phyloP scores from a whole-genome alignment of 345 rosid genomes.

The Eucalyptus tenuipes region DNA sequence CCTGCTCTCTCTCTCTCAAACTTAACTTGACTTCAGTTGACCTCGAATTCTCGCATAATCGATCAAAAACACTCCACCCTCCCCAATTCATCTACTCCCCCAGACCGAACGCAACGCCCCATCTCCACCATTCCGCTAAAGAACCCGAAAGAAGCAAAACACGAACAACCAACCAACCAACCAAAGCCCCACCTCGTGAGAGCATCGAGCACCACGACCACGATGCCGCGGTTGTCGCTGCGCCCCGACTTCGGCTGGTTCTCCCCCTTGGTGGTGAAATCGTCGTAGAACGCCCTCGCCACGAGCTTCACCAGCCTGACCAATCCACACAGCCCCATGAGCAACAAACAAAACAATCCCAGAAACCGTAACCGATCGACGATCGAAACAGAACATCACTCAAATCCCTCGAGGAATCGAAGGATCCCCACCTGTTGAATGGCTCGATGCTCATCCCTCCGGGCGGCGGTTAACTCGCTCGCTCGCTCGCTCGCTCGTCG shows the following conservation, averaged over 20 bases:
- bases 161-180: neutral
- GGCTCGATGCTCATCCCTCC: conserved; percentile 29
- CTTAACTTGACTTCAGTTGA: neutral
- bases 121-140: neutral
- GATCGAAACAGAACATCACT: neutral
- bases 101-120: neutral
- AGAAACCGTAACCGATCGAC: neutral
- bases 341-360: neutral
- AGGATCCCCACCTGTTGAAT: conserved; percentile 18
- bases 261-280: conserved; percentile 54
- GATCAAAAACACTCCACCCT: neutral
- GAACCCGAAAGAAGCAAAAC: neutral
- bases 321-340: neutral
- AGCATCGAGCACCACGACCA: conserved; percentile 74
- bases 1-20: neutral
- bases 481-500: neutral
- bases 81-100: neutral
- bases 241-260: conserved; percentile 65
- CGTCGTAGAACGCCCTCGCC: conserved; percentile 83
- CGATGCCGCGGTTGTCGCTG: conserved; percentile 68
- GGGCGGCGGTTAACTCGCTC: neutral
- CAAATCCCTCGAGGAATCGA: neutral
- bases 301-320: conserved; percentile 64
- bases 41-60: neutral
- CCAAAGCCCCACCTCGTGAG: conserved; percentile 37